Evolutionary conservation across 805 yeast genomes (phyloP), one percentile per base, ranked within the genome.

Genomic region (Yarrowia sp.): DNA sequence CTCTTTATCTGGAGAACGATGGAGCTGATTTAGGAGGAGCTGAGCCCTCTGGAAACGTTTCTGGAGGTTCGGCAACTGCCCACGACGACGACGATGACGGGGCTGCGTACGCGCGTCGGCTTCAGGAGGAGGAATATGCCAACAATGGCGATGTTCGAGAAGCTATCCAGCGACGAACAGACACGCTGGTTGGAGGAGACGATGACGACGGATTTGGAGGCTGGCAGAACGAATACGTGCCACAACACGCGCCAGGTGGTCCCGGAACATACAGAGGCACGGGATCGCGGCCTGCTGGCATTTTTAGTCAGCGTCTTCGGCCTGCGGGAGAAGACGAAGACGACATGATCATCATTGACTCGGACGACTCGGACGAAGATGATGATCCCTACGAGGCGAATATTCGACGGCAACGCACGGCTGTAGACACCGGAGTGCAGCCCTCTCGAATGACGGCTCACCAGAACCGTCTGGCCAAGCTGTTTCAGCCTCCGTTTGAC

Each of bases 401-500:
- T 16, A 64, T 52, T 21, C 41, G 58, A 6, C 22, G 49, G 21
- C 48, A 35, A 24, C 16, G 61, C 2, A 6, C 46, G 8, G 61
- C 61, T 8, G 61, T 54, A 2, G 65, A 43, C 63, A 21, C 22
- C 48, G 35, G 68, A 3, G 56, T 48, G 6, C 17, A 14, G 11
- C 46, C 73, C 44, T 71, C 79, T 2, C 80, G 79, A 56, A 75
- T 85, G 61, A 78, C 81, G 0, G 74, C 81, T 19, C 84, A 81
- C 58, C 91, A 84, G 75, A 80, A 85, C 68, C 80, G 96, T 59
- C 78, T 95, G 54, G 98, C 97, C 4, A 82, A 82, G 67, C 79
- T 95, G 30, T 95, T 93, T 75, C 81, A 93, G 67, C 98, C 99
- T 0, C 99, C 99, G 0, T 93, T 90, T 78, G 98, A 93, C 70